Base-by-base conservation (phyloP, 2,329 filamentous ascomycete genomes). In the Ascochyta koolunga region DNA sequence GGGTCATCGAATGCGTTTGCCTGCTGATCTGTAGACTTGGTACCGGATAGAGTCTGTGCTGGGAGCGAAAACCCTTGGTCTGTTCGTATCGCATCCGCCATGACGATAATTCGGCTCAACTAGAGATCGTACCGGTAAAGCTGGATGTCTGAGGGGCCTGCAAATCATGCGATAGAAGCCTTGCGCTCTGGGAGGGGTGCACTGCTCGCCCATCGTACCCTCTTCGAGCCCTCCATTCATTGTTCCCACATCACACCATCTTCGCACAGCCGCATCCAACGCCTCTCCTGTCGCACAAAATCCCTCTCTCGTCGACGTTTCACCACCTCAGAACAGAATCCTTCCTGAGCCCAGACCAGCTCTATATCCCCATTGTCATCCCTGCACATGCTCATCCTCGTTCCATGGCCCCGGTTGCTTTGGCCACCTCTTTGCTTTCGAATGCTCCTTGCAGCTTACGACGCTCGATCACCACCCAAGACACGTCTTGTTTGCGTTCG, bases 401-500 rank as follows among this genome's bases (percentile, higher is more conserved):
- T 24, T 15, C 29, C 24, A 31, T 27, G 27, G 11, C 5, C 7
- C 21, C 15, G 32, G 39, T 6, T 36, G 25, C 40, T 46, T 50
- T 54, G 46, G 45, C n/a, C 13, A 31, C 31, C 15, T 27, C 22
- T 16, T 25, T 8, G 9, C 40, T 10, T 40, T 31, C 37, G 32
- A 6, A n/a, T 41, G 40, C 41, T 37, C 33, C n/a, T 24, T 31
- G 29, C 19, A 15, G 36, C 41, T 16, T 31, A 8, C 13, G 9
- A 35, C 13, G 13, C 5, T 39, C 44, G 33, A 35, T 29, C 10
- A 21, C 19, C 10, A 6, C 9, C 40, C 4, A 40, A 49, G 41
- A 54, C 51, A 54, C 24, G 31, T 19, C 42, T 37, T 21, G 45
- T 37, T 41, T 54, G 46, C 51, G 36, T 45, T 39, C 35, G 16